Evolutionary conservation across 2,329 filamentous ascomycete species (phyloP), one percentile per base, ranked within the genome.

Genomic region (Ophiostoma tasmaniense): DNA sequence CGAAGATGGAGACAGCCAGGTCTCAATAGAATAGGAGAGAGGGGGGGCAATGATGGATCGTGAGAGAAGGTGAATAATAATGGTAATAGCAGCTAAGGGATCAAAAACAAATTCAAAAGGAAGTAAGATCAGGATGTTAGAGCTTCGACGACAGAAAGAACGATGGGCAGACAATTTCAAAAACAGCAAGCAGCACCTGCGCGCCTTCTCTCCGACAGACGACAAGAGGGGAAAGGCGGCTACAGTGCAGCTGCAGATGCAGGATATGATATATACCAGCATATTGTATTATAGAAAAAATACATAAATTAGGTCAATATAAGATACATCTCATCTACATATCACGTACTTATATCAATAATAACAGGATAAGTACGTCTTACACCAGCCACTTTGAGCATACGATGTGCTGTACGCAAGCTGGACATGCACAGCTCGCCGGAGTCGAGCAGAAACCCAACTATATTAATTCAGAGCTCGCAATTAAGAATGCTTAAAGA

Each of bases 211-310:
- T 45, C 50, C 10, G 42, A 25, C 42, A 25, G 13, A 39, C 64
- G 50, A 66, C 65, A 65, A 59, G 68, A 67, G 68, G 68, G 66
- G 66, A 70, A 70, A 30, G 61, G 68, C 68, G 68, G 68, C 66
- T 69, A 61, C 68, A 33, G 68, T 61, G 59, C 62, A 59, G 64
- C 35, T 42, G 37, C 64, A 65, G 33, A 13, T 42, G 64, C 37
- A 65, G 62, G 35, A 25, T 55, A 25, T 25, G 50, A 55, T 55
- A 25, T 55, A 55, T 55, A 10, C 22, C n/a, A 55, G 8, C 1
- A 25, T 25, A 55, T 55, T 28, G 13, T 55, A 28, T 55, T 55
- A 59, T 30, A 30, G n/a, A 17, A 28, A 30, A 30, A 61, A 30
- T 30, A 61, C 25, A 61, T 61, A 30, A 61, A 55, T 11, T 25